Percentiles rank a stretch among this genome's conserved stretches.
phyloP scores from a whole-genome alignment of 805 yeast genomes.

The Blastobotrys parvus region DNA sequence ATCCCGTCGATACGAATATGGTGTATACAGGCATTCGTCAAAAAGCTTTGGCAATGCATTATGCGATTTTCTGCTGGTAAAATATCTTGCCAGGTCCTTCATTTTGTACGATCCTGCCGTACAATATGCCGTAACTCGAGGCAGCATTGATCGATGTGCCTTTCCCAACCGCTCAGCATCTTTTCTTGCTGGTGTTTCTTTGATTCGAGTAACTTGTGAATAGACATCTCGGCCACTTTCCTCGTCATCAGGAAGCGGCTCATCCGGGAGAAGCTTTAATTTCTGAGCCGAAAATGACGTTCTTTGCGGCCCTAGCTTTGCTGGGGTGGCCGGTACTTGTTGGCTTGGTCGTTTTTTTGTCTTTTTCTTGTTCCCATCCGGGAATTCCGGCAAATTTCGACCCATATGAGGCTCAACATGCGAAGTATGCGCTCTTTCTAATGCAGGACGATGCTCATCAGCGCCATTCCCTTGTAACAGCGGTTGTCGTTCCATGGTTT shows the following conservation, averaged over 20 bases:
- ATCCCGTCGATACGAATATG: slow-evolving; percentile 46
- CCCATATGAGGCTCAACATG: slow-evolving; percentile 3
- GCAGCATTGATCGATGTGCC: slow-evolving; percentile 70
- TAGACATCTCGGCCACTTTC: slow-evolving; percentile 50
- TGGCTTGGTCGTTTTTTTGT: no score
- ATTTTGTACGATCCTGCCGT: slow-evolving; percentile 88
- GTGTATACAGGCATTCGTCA: slow-evolving; percentile 93
- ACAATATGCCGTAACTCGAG: slow-evolving; percentile 93
- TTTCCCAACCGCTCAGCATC: slow-evolving; percentile 94
- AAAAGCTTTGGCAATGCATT: slow-evolving; percentile 74
- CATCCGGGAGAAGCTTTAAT: slow-evolving; percentile 75
- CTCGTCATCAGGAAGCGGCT: slow-evolving; percentile 21
- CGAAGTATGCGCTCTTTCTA: background rate
- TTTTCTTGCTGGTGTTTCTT: slow-evolving; percentile 78
- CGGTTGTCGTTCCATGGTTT: no score
- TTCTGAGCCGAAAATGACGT: slow-evolving; percentile 86
- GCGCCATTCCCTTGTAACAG: no score
- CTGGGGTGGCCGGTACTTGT: background rate
- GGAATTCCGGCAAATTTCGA: background rate
- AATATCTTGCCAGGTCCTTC: slow-evolving; percentile 80
- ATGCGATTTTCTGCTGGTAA: slow-evolving; percentile 56
- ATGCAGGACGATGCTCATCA: background rate
- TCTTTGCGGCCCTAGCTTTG: slow-evolving; percentile 40
- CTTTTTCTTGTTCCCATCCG: background rate
- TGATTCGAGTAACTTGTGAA: slow-evolving; percentile 76